Evolutionary conservation across 2,329 filamentous ascomycete species (phyloP), one percentile per base, ranked within the genome.

Genomic region (Lachnellula hyalina): DNA sequence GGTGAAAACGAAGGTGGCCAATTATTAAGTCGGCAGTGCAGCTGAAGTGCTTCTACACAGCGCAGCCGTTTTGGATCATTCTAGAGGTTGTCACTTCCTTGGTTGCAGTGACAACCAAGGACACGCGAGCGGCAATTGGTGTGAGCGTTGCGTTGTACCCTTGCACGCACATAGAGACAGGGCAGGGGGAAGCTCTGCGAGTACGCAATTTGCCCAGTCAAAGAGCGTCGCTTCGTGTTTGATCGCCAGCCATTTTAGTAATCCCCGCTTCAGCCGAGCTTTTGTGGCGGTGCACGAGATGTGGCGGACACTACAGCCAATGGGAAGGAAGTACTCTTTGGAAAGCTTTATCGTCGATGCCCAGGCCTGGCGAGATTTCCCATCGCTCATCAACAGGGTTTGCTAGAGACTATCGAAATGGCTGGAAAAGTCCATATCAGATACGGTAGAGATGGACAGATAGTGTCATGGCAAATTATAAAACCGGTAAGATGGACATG

Each of bases 201-300:
- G n/a, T n/a, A n/a, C n/a, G n/a, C n/a, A n/a, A n/a, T n/a, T 47
- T 47, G 49, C 45, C 58, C 50, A 60, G 50, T 60, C 21, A 56
- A 9, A 51, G 15, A 14, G 14, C 23, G 19, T 51, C 55, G 46
- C 51, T 46, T 34, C n/a, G n/a, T 34, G 49, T 41, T 50, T 17
- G 55, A 57, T 57, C 55, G 44, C 35, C 55, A 19, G 41, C 41
- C 42, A 49, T 47, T 52, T 54, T 42, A 49, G 32, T 14, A 54
- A 28, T 52, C 35, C 17, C n/a, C 41, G 41, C 41, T 17, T 19
- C 11, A 23, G n/a, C n/a, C 41, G 40, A 11, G 14, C 9, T n/a
- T 11, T 17, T 44, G 41, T 44, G 41, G 41, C 41, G 40, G 40
- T 42, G 41, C 41, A 23, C 1, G 1, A 4, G 15, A 44, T 44